Evolutionary conservation across 1,284 basidiomycete genomes (phyloP).

Genomic region (Melampsora larici-populina): DNA sequence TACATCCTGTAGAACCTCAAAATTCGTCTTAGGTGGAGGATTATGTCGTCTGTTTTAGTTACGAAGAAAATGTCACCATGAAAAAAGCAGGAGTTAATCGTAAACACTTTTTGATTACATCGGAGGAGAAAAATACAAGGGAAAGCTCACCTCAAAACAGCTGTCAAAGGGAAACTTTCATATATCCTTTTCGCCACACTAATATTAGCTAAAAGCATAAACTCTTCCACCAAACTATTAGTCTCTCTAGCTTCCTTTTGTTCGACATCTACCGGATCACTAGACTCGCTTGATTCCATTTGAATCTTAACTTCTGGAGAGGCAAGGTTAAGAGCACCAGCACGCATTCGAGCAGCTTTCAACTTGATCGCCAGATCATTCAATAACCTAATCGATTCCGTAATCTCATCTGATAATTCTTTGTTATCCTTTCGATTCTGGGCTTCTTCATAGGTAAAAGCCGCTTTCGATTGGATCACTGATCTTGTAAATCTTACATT

Average conservation of each 20-base stretch:
- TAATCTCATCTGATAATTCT: constrained; percentile 77
- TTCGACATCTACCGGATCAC: constrained; percentile 87
- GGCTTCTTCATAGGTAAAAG: constrained; percentile 96
- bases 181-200: constrained; percentile 89
- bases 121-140: neutral
- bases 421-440: constrained; percentile 88
- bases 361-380: constrained; percentile 84
- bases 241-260: constrained; percentile 91
- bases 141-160: constrained; percentile 71
- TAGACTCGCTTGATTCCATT: constrained; percentile 83
- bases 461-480: constrained; percentile 92
- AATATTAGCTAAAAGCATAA: constrained; percentile 97
- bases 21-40: constrained; percentile 87
- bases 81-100: neutral
- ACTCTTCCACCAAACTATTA: constrained; percentile 96
- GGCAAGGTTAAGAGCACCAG: constrained; percentile 92
- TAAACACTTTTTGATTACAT: neutral
- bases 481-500: constrained; percentile 90
- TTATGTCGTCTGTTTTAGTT: constrained; percentile 69
- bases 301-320: constrained; percentile 96
- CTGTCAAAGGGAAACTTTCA: constrained; percentile 90
- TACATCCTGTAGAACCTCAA: constrained; percentile 93
- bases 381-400: constrained; percentile 80
- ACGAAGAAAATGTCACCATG: constrained; percentile 11
- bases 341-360: constrained; percentile 79